Base-by-base conservation (phyloP, 108 stramenopile genomes). In the Nitzschia inconspicua region DNA sequence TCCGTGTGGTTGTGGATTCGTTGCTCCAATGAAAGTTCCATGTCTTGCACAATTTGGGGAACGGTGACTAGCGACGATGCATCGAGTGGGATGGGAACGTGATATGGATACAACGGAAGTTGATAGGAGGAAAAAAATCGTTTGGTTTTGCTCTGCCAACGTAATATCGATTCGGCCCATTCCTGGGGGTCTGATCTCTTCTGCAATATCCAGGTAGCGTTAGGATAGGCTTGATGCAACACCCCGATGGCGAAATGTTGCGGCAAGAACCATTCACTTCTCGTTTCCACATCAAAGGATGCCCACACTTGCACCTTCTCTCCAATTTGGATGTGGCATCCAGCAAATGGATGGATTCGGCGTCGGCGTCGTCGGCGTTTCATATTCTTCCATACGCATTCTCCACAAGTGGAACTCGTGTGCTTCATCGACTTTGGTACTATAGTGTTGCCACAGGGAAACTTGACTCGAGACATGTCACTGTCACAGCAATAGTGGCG, bases 201-300 rank as follows among this genome's bases (percentile, higher is more conserved):
- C 27, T 60, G 53, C 48, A 75, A 42, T 30, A 75, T 68, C 67
- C 66, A 75, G 44, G 59, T 52, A 4, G 66, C 66, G 8, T 62
- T 48, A 13, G 73, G 73, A 63, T 58, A 68, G 1, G 36, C 52
- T 47, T 73, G 25, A 47, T 66, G 58, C 47, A 75, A 18, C 41
- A 65, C 28, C 14, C 67, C 67, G 29, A 75, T 22, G 3, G 74
- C 62, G 54, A 64, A 68, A 34, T 75, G 74, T 46, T 75, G 74
- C 1, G 74, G 74, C 32, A 75, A 40, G 46, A 73, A 73, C 65
- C 65, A 73, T 9, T 9, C 31, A 3, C 44, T 35, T 4, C 29
- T 16, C 6, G 63, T 64, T 37, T 73, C 72, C 32, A 66, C 54
- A 30, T 66, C 65, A 42, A 66, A 73, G 25, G 41, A 47, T 37